Percentiles rank a stretch among this genome's conserved stretches.
Conservation (phyloP, 1,284 basidiomycete species). For the Sanghuangporus baumii region DNA sequence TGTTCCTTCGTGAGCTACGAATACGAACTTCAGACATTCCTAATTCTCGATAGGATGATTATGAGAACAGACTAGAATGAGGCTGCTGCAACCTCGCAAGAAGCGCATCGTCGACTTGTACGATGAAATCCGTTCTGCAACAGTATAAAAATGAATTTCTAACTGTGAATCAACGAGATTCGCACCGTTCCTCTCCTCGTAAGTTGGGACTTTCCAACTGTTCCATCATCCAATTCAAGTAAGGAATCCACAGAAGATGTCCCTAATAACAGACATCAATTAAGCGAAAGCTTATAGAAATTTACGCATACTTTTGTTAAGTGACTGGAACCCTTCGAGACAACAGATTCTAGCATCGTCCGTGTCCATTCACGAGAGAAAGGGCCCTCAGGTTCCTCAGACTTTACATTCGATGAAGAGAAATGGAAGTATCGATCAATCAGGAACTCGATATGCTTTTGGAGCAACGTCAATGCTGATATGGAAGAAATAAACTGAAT, state of each 20-base stretch:
- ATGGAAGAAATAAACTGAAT: constrained; percentile 16
- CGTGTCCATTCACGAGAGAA: constrained; percentile 59
- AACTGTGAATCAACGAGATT: neutral
- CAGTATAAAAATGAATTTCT: neutral
- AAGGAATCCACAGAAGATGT: constrained; percentile 64
- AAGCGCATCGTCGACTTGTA: constrained; percentile 44
- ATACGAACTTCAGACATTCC: constrained; percentile 31
- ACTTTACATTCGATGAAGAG: constrained; percentile 35
- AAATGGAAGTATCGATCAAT: constrained; percentile 49
- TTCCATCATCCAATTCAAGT: constrained; percentile 72
- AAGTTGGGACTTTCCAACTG: constrained; percentile 40
- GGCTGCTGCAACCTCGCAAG: constrained; percentile 60
- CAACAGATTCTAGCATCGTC: constrained; percentile 47
- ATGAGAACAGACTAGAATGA: constrained; percentile 52
- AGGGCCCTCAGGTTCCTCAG: constrained; percentile 43
- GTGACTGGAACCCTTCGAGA: constrained; percentile 55
- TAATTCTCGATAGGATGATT: neutral
- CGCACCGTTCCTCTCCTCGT: constrained; percentile 43
- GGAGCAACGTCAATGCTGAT: constrained; percentile 66
- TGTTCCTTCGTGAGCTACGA: constrained; percentile 56
- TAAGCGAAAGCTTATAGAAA: neutral
- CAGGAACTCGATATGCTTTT: constrained; percentile 66
- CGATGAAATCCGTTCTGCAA: constrained; percentile 34
- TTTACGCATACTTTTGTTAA: constrained; percentile 43
- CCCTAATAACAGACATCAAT: constrained; percentile 44